Conservation (phyloP, 2,329 filamentous ascomycete species). For the Magnaporthales sp. region DNA sequence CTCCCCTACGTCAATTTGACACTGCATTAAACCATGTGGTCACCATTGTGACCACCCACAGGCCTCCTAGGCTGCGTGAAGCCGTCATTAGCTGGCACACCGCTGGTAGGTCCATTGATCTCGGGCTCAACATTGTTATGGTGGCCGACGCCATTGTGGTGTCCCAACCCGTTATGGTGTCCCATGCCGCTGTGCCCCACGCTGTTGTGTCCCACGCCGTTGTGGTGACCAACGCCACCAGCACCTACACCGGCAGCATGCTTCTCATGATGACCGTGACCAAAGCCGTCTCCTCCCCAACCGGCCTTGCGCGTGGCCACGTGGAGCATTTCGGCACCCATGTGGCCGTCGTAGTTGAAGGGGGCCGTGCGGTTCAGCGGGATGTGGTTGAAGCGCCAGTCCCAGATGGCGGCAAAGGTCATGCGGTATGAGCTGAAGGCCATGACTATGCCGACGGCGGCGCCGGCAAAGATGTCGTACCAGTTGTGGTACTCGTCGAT, state of each 20-base stretch:
- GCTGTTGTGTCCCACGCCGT: not conserved
- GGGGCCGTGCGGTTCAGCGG: conserved; percentile 38
- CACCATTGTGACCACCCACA: not conserved
- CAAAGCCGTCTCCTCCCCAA: not conserved
- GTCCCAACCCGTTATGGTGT: not conserved
- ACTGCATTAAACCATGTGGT: not conserved
- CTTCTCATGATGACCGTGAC: conserved; percentile 1
- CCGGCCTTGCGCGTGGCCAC: conserved; percentile 6
- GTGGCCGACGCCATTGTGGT: not conserved
- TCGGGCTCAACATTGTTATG: not conserved
- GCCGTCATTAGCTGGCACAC: not conserved
- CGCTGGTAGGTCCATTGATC: not conserved
- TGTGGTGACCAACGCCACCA: not conserved
- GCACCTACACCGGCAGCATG: not conserved
- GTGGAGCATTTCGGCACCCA: not conserved
- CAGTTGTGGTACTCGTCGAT: conserved; percentile 70
- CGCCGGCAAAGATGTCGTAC: conserved; percentile 62
- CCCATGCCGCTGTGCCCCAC: not conserved
- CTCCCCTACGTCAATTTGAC: not conserved
- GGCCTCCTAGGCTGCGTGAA: conserved; percentile 5
- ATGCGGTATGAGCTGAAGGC: conserved; percentile 57
- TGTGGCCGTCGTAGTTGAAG: conserved; percentile 19
- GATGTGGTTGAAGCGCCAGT: conserved; percentile 61
- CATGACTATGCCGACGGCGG: conserved; percentile 51
- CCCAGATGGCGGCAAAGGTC: conserved; percentile 60